Base-by-base conservation (phyloP, 2,329 filamentous ascomycete species). In the Claviceps digitariae region DNA sequence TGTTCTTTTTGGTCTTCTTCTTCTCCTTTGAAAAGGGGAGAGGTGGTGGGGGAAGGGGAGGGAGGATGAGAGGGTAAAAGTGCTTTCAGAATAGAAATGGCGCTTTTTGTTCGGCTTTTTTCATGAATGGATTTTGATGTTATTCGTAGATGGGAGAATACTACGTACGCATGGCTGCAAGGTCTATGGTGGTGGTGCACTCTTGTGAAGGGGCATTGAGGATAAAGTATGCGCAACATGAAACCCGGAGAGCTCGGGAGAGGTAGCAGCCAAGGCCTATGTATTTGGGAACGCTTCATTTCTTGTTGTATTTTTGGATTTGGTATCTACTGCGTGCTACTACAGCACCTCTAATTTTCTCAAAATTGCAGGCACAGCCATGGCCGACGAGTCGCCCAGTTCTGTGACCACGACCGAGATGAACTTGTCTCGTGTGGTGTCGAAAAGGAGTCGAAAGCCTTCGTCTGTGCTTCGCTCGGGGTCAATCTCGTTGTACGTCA, bases 401-500 rank as follows among this genome's bases (percentile, higher is more conserved):
- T 98, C 93, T 3, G 90, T 96, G 50, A 97, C 82, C 43, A 98
- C 84, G 68, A 90, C 86, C 41, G 87, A 84, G 58, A 97, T 83
- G 63, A 89, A 90, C 61, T 88, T 85, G 4, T 88, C 87, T 15
- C 85, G 86, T 1, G 93, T 98, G 48, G 91, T 87, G 67, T 98
- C 93, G 64, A 95, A 96, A 69, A 97, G 81, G 56, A 96, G 77
- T 20, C 79, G 69, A 64, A 81, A 79, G 3, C 68, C 70, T 41
- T 72, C 72, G 20, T 71, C 69, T 17, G 74, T 72, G 70, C 70
- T 88, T 76, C 67, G 86, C 81, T 69, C 88, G 63, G 67, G 90
- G 77, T 70, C 90, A 57, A 96, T 84, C 72, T 98, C 93, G 67
- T 98, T 98, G 63, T 89, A 84, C 44, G 93, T 91, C 59, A 97